Evolutionary conservation across 345 rosid species (phyloP).

Genomic region (Gossypium arboreum): DNA sequence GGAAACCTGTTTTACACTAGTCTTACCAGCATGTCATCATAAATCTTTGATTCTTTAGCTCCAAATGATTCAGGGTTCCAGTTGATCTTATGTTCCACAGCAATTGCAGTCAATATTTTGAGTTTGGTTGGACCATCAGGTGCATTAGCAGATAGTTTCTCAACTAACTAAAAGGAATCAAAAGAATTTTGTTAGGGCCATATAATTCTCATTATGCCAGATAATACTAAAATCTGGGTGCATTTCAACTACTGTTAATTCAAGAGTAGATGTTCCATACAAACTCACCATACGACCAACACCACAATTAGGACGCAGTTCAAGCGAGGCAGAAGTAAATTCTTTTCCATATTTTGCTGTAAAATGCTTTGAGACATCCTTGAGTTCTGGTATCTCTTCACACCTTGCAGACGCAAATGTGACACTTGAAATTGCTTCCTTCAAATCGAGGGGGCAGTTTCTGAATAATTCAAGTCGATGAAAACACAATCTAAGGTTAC

Average conservation of each 20-base stretch:
- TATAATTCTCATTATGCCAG: neutral
- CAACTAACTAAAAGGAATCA: conserved; percentile 53
- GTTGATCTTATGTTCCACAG: conserved; percentile 65
- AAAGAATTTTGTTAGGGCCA: neutral
- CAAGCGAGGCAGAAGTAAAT: conserved; percentile 66
- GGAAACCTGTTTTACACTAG: neutral
- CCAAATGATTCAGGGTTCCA: conserved; percentile 72
- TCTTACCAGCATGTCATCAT: conserved; percentile 56
- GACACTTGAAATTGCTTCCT: conserved; percentile 65
- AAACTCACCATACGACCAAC: conserved; percentile 75
- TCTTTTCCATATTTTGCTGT: conserved; percentile 88
- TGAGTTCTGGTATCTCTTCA: conserved; percentile 69
- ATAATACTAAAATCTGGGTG: conserved; percentile 1
- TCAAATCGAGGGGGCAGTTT: conserved; percentile 75
- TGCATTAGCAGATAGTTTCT: conserved; percentile 70
- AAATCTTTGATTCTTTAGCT: conserved; percentile 45
- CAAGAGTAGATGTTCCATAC: neutral
- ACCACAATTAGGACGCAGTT: conserved; percentile 77
- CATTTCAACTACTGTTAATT: neutral
- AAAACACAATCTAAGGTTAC: conserved; percentile 4
- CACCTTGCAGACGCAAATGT: conserved; percentile 79
- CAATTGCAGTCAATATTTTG: conserved; percentile 69
- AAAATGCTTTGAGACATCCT: conserved; percentile 67
- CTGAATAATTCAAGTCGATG: conserved; percentile 27
- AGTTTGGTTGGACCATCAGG: conserved; percentile 81